Evolutionary conservation across 768 basidiomycete genomes (phyloP), one percentile per base, ranked within the genome.

Genomic region (Lyophyllum semitale): DNA sequence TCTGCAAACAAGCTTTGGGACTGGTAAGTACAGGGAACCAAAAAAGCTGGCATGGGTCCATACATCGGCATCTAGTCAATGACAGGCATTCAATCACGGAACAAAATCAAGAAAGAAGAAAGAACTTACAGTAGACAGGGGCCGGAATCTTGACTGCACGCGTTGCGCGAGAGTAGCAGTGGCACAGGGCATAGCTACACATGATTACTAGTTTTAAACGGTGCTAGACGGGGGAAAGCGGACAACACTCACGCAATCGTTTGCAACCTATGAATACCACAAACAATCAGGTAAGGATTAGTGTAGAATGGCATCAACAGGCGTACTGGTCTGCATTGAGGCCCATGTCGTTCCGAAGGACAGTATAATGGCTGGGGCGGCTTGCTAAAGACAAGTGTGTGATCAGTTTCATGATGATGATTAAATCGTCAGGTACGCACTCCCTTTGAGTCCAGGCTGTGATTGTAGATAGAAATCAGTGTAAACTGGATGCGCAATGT

Each of bases 61-160:
- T 62, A 84, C 84, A 66, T 85, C 82, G 20, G 84, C 84, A 67
- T 84, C 84, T 84, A 49, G 11, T 15, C 22, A 42, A 15, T 29
- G 5, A 55, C 17, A 48, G n/a, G 13, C 1, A 22, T 17, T n/a
- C 30, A 25, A 35, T n/a, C n/a, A n/a, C n/a, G n/a, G n/a, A n/a
- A n/a, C n/a, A n/a, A n/a, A n/a, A n/a, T n/a, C n/a, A n/a, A n/a
- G n/a, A n/a, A n/a, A n/a, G n/a, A 1, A 4, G 17, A 26, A 27
- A 41, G 60, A n/a, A n/a, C 85, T 64, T 58, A 88, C 86, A 88
- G 56, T 88, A 88, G 0, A 88, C 85, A 0, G 87, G 88, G 0
- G 87, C 87, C 0, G 87, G 87, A 20, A 89, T 84, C 1, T 87
- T 89, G 1, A 89, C 88, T 0, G 86, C 84, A n/a, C 85, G 78